Evolutionary conservation across 208 protist species (phyloP).

Genomic region (Trypanosoma theileri): DNA sequence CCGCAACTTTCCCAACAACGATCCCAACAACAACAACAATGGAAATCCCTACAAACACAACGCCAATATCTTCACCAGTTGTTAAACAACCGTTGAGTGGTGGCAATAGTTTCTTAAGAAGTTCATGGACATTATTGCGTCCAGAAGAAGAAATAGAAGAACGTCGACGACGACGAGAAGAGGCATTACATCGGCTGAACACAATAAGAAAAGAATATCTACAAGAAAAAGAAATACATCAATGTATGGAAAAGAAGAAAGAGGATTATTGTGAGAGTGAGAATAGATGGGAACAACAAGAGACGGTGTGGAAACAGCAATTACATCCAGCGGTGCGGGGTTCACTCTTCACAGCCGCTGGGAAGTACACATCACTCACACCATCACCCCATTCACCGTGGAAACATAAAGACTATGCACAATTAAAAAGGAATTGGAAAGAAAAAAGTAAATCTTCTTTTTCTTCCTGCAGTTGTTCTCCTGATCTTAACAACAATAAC

Average conservation of each 20-base stretch:
- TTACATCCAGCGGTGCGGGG: constrained; percentile 16
- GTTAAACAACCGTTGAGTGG: no score
- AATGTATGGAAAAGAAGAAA: not conserved
- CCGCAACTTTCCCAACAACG: not conserved
- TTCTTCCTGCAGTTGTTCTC: no score
- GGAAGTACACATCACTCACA: constrained; percentile 19
- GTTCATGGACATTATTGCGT: no score
- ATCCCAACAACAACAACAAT: not conserved
- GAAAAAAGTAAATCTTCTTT: not conserved
- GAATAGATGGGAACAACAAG: not conserved
- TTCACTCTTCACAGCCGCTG: constrained; percentile 17
- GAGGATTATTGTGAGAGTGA: not conserved
- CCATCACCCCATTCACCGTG: constrained; percentile 19
- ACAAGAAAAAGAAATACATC: no score
- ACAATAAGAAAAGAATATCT: no score
- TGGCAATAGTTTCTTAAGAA: no score
- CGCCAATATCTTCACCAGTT: no score
- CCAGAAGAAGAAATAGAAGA: no score
- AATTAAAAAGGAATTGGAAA: constrained; percentile 7
- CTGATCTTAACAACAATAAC: no score
- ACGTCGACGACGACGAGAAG: no score
- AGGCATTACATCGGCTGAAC: no score
- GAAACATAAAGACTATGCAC: not conserved
- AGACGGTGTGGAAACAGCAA: not conserved
- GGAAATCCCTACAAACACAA: not conserved